Percentiles rank a stretch among this genome's conserved stretches.
Evolutionary conservation across 805 yeast species (phyloP).

Genomic region (Tetrapisispora arboricola): DNA sequence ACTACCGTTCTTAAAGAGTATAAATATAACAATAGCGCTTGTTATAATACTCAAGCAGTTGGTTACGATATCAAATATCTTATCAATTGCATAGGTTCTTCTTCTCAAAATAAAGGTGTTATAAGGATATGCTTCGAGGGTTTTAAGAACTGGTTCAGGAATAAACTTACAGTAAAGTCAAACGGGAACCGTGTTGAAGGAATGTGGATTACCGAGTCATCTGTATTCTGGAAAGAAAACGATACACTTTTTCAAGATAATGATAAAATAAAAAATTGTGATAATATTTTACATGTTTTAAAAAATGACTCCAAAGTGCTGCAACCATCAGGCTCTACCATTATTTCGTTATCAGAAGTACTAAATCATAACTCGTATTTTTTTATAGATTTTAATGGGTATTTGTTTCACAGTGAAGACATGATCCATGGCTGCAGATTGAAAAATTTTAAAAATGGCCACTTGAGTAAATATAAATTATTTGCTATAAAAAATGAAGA

Average conservation of each 20-base stretch:
- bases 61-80: neutral
- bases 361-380: neutral
- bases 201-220: conserved; percentile 3
- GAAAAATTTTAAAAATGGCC: neutral
- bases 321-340: too few species aligned
- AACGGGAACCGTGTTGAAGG: neutral
- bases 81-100: conserved; percentile 8
- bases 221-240: conserved; percentile 10
- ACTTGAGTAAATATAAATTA: neutral
- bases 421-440: neutral
- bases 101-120: conserved; percentile 7
- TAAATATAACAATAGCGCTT: neutral
- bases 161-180: neutral
- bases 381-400: neutral
- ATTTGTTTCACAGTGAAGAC: neutral
- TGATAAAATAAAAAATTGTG: neutral
- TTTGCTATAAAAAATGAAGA: neutral
- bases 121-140: conserved; percentile 7
- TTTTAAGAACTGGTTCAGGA: conserved; percentile 2
- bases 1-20: neutral
- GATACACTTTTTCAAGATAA: conserved; percentile 4
- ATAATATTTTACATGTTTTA: too few species aligned
- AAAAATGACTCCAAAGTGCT: neutral
- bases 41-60: neutral
- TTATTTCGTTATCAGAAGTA: too few species aligned